phyloP scores from a whole-genome alignment of 768 basidiomycete genomes.

The Mycena galericulata region DNA sequence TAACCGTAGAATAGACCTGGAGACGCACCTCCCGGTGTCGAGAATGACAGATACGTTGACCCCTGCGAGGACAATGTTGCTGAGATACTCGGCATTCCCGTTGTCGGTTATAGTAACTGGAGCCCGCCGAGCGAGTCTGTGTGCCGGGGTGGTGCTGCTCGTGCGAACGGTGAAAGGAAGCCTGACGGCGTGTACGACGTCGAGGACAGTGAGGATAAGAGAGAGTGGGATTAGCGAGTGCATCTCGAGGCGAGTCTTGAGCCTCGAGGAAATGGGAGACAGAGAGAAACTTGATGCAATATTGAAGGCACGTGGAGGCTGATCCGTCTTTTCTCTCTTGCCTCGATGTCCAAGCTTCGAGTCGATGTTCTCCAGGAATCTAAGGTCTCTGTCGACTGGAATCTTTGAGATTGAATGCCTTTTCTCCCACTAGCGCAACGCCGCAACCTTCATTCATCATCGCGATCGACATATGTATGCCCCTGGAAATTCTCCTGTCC shows the following conservation, averaged over 20 bases:
- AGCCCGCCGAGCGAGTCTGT: constrained; percentile 22
- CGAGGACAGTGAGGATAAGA: constrained; percentile 28
- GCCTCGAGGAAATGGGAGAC: background rate
- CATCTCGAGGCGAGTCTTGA: constrained; percentile 9
- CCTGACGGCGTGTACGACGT: constrained; percentile 26
- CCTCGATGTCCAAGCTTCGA: too few species aligned
- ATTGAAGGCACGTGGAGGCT: too few species aligned
- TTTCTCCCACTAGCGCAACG: too few species aligned
- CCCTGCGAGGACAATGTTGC: constrained; percentile 52
- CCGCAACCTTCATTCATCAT: too few species aligned
- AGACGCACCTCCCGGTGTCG: constrained; percentile 60
- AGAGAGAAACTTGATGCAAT: too few species aligned
- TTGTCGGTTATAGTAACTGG: constrained; percentile 47
- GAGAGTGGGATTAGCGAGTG: constrained; percentile 34
- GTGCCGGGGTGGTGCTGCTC: constrained; percentile 19
- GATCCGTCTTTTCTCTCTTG: too few species aligned
- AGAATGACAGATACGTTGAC: constrained; percentile 52
- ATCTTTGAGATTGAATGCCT: too few species aligned
- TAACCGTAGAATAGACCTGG: background rate
- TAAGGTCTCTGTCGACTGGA: too few species aligned
- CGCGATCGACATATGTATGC: too few species aligned
- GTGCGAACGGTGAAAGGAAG: constrained; percentile 40
- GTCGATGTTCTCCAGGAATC: too few species aligned
- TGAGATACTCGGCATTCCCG: constrained; percentile 54
- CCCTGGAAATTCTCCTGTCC: too few species aligned